These are phyloP conservation scores for Neoscytalidium dimidiatum DNA, from an alignment of 2,329 filamentous ascomycete species.

Conservation along the genomic window DNA sequence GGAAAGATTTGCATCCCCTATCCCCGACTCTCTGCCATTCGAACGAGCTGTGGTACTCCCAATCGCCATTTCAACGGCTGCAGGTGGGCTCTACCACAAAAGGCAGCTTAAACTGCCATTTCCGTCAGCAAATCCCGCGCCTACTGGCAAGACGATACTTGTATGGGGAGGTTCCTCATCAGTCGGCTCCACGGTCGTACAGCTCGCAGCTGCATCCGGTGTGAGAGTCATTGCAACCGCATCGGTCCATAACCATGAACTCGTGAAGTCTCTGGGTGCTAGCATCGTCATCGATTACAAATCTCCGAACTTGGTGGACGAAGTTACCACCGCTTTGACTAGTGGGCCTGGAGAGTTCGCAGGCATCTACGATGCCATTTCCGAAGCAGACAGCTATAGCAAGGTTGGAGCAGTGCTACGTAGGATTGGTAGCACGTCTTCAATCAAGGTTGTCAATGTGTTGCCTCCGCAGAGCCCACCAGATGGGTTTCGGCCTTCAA, in stretches of 20 bases:
- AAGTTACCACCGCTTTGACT: constrained; percentile 39
- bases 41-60: constrained; percentile 45
- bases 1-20: constrained; percentile 35
- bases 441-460: neutral
- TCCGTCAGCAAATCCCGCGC: constrained; percentile 34
- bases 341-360: constrained; percentile 30
- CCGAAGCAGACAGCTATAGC: neutral
- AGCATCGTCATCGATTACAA: constrained; percentile 36
- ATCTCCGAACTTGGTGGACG: constrained; percentile 32
- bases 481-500: neutral
- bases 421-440: neutral
- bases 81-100: constrained; percentile 42
- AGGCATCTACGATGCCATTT: constrained; percentile 42
- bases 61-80: constrained; percentile 47
- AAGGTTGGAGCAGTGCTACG: neutral
- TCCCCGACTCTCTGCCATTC: constrained; percentile 42
- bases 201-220: constrained; percentile 38
- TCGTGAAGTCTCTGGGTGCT: constrained; percentile 33
- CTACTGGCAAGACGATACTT: constrained; percentile 39
- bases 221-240: constrained; percentile 35
- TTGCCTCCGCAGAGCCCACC: neutral
- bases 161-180: constrained; percentile 39
- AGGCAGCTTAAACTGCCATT: constrained; percentile 41
- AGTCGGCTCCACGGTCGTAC: constrained; percentile 35
- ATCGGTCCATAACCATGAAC: constrained; percentile 33